Evolutionary conservation across 2,329 filamentous ascomycete species (phyloP).

Genomic region (Didymella keratinophila): DNA sequence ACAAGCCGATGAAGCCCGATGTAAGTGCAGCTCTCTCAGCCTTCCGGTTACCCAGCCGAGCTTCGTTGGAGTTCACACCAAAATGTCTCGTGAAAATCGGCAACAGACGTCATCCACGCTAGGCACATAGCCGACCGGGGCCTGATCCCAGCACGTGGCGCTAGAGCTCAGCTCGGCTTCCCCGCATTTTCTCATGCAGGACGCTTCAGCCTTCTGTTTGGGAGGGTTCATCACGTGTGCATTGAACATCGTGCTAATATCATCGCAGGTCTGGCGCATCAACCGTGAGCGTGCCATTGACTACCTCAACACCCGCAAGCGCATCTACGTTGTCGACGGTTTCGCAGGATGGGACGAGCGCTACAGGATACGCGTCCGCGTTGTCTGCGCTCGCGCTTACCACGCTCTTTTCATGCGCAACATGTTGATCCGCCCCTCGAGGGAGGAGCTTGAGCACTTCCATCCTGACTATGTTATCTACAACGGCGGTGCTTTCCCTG

Average conservation of each 20-base stretch:
- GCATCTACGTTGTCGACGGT: constrained; percentile 98
- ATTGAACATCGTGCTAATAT: constrained; percentile 38
- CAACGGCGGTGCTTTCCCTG: constrained; percentile 98
- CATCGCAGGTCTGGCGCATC: constrained; percentile 91
- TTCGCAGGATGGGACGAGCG: constrained; percentile 98
- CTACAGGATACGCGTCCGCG: constrained; percentile 96
- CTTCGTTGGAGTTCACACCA: constrained; percentile 20
- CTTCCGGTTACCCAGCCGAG: constrained; percentile 25
- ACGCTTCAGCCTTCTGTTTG: constrained; percentile 17
- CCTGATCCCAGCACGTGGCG: constrained; percentile 38
- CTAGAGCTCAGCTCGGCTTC: constrained; percentile 41
- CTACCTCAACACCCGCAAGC: constrained; percentile 98
- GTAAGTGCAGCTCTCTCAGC: constrained; percentile 64
- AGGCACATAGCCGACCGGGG: constrained; percentile 43
- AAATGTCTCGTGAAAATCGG: constrained; percentile 37
- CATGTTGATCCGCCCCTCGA: constrained; percentile 96
- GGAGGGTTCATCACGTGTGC: constrained; percentile 29
- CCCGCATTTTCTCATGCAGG: constrained; percentile 46
- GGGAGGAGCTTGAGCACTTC: constrained; percentile 95
- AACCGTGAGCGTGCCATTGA: constrained; percentile 98
- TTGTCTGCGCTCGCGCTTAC: constrained; percentile 98
- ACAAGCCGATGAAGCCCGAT: constrained; percentile 97
- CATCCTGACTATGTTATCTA: constrained; percentile 99
- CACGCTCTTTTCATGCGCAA: constrained; percentile 99
- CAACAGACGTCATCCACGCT: constrained; percentile 47